These are phyloP conservation scores for Ogataea methanolica DNA, from an alignment of 805 yeast species.

Conservation along the genomic window DNA sequence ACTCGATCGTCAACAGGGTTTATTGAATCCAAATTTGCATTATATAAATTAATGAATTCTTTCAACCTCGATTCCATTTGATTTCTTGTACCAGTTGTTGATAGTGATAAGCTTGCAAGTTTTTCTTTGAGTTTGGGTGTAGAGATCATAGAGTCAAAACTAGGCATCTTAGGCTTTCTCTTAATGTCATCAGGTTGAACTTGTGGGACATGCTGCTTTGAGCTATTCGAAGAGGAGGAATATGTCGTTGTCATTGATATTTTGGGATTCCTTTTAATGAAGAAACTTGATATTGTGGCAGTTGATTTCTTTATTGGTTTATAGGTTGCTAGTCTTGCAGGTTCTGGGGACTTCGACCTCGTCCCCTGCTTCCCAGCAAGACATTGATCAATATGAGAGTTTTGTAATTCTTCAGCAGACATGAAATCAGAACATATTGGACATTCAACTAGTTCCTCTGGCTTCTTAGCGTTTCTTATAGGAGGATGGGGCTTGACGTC, in stretches of 20 bases:
- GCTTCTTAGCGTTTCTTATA: slow-evolving; percentile 16
- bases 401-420: slow-evolving; percentile 52
- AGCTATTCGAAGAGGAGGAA: slow-evolving; percentile 10
- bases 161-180: slow-evolving; percentile 42
- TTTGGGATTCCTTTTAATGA: neutral
- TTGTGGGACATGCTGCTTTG: slow-evolving; percentile 13
- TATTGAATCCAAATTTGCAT: slow-evolving; percentile 73
- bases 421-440: slow-evolving; percentile 60
- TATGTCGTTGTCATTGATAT: slow-evolving; percentile 8
- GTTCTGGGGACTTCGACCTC: slow-evolving; percentile 7
- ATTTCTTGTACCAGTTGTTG: slow-evolving; percentile 57
- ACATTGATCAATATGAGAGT: slow-evolving; percentile 61
- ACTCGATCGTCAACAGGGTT: slow-evolving; percentile 56
- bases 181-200: slow-evolving; percentile 18
- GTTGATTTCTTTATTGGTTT: no score
- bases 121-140: slow-evolving; percentile 59
- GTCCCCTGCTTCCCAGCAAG: slow-evolving; percentile 28
- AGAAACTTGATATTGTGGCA: no score
- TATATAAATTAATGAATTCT: slow-evolving; percentile 73
- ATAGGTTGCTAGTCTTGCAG: neutral
- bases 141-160: slow-evolving; percentile 57
- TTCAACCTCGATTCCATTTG: slow-evolving; percentile 68
- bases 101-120: slow-evolving; percentile 48
- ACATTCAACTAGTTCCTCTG: slow-evolving; percentile 47
- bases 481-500: neutral